Percentiles rank a stretch among this genome's conserved stretches.
phyloP scores from a whole-genome alignment of 768 basidiomycete species.

The Leccinum subtestaceum region DNA sequence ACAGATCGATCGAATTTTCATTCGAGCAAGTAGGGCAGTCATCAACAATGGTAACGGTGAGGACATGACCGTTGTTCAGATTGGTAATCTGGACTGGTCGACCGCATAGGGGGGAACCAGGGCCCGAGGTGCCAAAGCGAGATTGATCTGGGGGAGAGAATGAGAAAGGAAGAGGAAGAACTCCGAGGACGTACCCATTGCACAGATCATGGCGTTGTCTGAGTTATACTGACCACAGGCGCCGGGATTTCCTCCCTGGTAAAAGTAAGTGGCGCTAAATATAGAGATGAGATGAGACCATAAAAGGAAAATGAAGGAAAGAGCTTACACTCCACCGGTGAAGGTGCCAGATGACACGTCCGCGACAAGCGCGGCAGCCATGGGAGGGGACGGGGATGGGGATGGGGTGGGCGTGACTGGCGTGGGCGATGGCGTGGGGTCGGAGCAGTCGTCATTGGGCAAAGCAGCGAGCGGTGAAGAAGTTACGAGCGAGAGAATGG shows the following conservation, averaged over 20 bases:
- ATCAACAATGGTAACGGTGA: slow-evolving; percentile 69
- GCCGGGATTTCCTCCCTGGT: slow-evolving; percentile 70
- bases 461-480: slow-evolving; percentile 31
- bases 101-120: slow-evolving; percentile 61
- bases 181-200: slow-evolving; percentile 48
- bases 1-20: slow-evolving; percentile 70
- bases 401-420: background rate
- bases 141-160: slow-evolving; percentile 39
- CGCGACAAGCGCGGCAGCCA: background rate
- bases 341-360: slow-evolving; percentile 26
- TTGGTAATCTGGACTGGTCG: slow-evolving; percentile 62
- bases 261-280: slow-evolving; percentile 61
- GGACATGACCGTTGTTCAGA: slow-evolving; percentile 45
- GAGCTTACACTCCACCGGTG: slow-evolving; percentile 44
- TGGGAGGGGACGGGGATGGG: background rate
- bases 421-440: background rate
- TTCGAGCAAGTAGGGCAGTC: slow-evolving; percentile 78
- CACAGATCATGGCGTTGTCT: slow-evolving; percentile 60
- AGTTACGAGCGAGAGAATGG: slow-evolving; percentile 52
- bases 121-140: slow-evolving; percentile 49
- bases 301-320: background rate
- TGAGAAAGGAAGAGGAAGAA: background rate
- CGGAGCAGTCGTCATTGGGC: background rate
- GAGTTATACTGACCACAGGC: slow-evolving; percentile 66
- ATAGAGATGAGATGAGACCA: background rate